Conservation (phyloP, 768 basidiomycete species). For the Leucogyrophana mollusca region DNA sequence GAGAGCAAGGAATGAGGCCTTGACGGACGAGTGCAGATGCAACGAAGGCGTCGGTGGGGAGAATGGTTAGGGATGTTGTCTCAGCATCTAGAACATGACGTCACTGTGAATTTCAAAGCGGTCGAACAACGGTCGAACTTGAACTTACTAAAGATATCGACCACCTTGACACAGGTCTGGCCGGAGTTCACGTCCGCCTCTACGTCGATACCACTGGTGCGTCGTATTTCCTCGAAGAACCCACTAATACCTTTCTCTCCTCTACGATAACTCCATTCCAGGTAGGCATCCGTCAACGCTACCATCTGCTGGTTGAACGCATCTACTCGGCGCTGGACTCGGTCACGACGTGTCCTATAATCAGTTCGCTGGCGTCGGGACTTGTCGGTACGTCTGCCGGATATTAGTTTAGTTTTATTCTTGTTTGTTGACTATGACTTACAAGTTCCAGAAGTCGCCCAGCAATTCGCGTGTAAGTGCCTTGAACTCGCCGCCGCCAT, state of each 20-base stretch:
- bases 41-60: slow-evolving; percentile 1
- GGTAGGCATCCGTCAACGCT: slow-evolving; percentile 1
- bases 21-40: slow-evolving; percentile 3
- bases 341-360: not conserved
- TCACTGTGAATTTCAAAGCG: not conserved
- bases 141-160: slow-evolving; percentile 5
- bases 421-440: no score
- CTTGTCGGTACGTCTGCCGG: not conserved
- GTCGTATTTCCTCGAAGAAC: not conserved
- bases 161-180: not conserved
- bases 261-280: slow-evolving; percentile 4
- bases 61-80: not conserved
- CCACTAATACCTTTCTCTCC: not conserved
- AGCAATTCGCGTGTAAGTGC: slow-evolving; percentile 1
- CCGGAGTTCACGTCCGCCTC: not conserved
- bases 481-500: slow-evolving; percentile 4
- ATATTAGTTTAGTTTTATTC: not conserved
- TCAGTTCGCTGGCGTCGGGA: not conserved
- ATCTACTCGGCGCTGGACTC: not conserved
- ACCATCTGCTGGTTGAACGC: slow-evolving; percentile 3
- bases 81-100: not conserved
- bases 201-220: no score
- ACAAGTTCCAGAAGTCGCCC: slow-evolving; percentile 3
- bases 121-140: no score
- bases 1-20: slow-evolving; percentile 6